Base-by-base conservation (phyloP, 2,329 filamentous ascomycete species). In the Hirsutella thompsonii region DNA sequence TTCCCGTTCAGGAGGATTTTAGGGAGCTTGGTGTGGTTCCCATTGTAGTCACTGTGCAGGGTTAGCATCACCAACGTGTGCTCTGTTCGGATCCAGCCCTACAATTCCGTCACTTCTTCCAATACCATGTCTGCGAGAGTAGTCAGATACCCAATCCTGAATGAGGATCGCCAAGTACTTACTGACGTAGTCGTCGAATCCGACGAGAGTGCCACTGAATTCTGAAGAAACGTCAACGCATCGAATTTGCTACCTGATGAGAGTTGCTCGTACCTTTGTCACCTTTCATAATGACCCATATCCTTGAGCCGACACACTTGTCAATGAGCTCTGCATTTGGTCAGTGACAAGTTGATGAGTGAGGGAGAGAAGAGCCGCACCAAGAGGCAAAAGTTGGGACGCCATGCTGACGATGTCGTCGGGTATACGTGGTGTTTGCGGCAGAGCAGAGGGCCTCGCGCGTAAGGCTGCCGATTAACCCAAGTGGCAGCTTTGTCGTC, bases 111-210 rank as follows among this genome's bases (percentile, higher is more conserved):
- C 47, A 96, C 92, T 52, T 98, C 87, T 59, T 95, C 89, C 26
- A 98, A 67, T 6, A 98, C 92, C 89, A 98, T 98, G 64, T 98
- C 90, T 96, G 51, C 40, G 32, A 48, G 42, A 40, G 30, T 37
- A 28, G 47, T 58, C 37, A 59, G 52, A 30, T 39, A 35, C 16
- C 3, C 3, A 13, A 23, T 30, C 58, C 52, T 32, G 8, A 16
- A 9, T 18, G 23, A 40, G 29, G n/a, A 3, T 2, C 9, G 23
- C n/a, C 8, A 28, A 28, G 8, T 40, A 94, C 90, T 70, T 74
- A 95, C 89, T 98, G 74, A 98, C 92, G 69, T 96, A 98, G 74
- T 98, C 92, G 60, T 98, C 92, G 55, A 98, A 98, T 3, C 92
- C 92, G 42, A 94, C 76, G 20, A 98, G 73, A 8, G 87, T 95